Evolutionary conservation across 106 monocot species (phyloP).

Genomic region (Acanthochlamys bracteata): DNA sequence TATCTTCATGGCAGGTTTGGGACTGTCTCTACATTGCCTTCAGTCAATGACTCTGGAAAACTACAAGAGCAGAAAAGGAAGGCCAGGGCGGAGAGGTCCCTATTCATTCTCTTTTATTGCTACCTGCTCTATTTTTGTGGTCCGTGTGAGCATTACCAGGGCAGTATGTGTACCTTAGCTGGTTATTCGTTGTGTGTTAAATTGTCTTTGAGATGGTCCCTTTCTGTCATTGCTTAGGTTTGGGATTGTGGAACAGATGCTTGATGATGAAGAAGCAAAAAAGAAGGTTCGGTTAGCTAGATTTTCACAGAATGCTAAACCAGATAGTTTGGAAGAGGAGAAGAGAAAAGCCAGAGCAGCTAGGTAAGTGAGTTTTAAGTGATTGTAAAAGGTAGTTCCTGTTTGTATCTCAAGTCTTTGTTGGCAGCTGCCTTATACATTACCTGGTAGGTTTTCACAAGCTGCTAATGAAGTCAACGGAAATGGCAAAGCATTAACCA

Average conservation of each 20-base stretch:
- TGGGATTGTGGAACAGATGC: slow-evolving; percentile 19
- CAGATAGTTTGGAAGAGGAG: slow-evolving; percentile 42
- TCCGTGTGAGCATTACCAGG: not conserved
- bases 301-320: slow-evolving; percentile 33
- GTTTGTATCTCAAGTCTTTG: no score
- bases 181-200: not conserved
- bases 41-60: slow-evolving; percentile 7
- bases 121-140: not conserved
- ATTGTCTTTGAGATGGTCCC: slow-evolving; percentile 1
- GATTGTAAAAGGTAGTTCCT: not conserved
- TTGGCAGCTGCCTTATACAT: not conserved
- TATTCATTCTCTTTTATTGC: not conserved
- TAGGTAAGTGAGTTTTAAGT: slow-evolving; percentile 24
- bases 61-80: slow-evolving; percentile 36
- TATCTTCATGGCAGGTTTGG: slow-evolving; percentile 32
- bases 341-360: slow-evolving; percentile 69
- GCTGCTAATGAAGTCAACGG: slow-evolving; percentile 16
- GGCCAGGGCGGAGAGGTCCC: slow-evolving; percentile 45
- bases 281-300: slow-evolving; percentile 61
- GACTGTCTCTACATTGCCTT: slow-evolving; percentile 7
- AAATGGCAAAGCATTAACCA: not conserved
- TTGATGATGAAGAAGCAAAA: slow-evolving; percentile 45
- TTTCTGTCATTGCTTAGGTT: slow-evolving; percentile 25
- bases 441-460: slow-evolving; percentile 24
- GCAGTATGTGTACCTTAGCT: not conserved